Evolutionary conservation across 257 asterid species (phyloP).

Genomic region (Cruciata laevipes): DNA sequence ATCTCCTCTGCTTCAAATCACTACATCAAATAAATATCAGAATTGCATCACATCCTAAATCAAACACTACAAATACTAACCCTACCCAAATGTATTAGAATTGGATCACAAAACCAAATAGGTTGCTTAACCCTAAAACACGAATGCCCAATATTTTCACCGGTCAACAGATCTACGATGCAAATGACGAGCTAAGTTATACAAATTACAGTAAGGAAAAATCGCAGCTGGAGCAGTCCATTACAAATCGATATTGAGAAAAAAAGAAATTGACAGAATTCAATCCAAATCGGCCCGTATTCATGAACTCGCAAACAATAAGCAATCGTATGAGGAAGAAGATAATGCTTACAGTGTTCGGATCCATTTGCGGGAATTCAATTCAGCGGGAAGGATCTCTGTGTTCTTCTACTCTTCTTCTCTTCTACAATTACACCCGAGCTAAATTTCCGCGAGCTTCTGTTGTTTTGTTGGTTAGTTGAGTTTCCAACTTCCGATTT

Average conservation of each 20-base stretch:
- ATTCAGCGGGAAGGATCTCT: not conserved
- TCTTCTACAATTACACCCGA: slow-evolving; percentile 1
- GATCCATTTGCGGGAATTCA: slow-evolving; percentile 14
- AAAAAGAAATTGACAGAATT: not conserved
- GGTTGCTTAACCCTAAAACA: not conserved
- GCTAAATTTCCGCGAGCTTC: slow-evolving; percentile 3
- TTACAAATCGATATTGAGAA: not conserved
- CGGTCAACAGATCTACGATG: slow-evolving; percentile 13
- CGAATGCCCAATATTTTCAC: not conserved
- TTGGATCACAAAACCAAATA: not conserved
- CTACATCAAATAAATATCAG: not conserved
- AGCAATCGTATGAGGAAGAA: not conserved
- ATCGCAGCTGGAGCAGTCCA: not conserved
- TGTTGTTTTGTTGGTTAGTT: slow-evolving; percentile 1
- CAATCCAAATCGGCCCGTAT: not conserved
- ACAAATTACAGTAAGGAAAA: not conserved
- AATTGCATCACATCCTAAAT: slow-evolving; percentile 1
- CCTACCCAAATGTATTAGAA: not conserved
- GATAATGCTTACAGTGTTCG: slow-evolving; percentile 18
- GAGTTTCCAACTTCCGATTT: slow-evolving; percentile 2
- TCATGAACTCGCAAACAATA: not conserved
- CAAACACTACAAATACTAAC: not conserved
- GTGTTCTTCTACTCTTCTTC: not conserved
- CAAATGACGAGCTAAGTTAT: not conserved
- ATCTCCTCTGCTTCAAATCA: not conserved